Conservation (phyloP, 2,329 filamentous ascomycete species). For the Ascochyta koolunga region DNA sequence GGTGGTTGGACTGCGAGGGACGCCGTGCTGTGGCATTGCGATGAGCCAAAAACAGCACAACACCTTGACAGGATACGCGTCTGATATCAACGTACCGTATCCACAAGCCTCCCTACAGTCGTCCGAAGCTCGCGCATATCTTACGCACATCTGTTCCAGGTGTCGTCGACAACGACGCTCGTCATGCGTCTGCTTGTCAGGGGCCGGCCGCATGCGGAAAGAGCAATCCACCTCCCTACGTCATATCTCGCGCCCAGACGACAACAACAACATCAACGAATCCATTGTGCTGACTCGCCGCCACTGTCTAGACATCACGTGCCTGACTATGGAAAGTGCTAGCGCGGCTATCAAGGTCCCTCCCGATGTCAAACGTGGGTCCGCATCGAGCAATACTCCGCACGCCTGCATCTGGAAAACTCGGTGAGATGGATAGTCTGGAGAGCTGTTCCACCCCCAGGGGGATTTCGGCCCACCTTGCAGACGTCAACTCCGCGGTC, state of each 20-base stretch:
- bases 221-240: conserved; percentile 1
- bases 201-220: conserved; percentile 10
- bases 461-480: conserved; percentile 12
- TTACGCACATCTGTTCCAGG: not conserved
- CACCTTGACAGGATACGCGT: not conserved
- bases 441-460: conserved; percentile 15
- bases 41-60: conserved; percentile 12
- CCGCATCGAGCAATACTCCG: conserved; percentile 9
- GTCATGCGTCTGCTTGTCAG: conserved; percentile 6
- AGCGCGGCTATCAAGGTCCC: conserved; percentile 1
- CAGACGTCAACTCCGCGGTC: conserved; percentile 4
- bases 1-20: conserved; percentile 7
- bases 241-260: conserved; percentile 8
- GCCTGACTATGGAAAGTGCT: not conserved
- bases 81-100: not conserved
- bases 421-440: conserved; percentile 11
- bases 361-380: conserved; percentile 15
- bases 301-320: conserved; percentile 1
- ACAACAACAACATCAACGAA: not conserved
- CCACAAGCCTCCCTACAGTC: conserved; percentile 1
- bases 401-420: conserved; percentile 9
- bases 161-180: not conserved
- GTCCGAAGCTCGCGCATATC: not conserved
- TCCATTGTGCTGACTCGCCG: not conserved
- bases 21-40: conserved; percentile 6